Evolutionary conservation across 208 protist species (phyloP).

Genomic region (Leptomonas seymouri): DNA sequence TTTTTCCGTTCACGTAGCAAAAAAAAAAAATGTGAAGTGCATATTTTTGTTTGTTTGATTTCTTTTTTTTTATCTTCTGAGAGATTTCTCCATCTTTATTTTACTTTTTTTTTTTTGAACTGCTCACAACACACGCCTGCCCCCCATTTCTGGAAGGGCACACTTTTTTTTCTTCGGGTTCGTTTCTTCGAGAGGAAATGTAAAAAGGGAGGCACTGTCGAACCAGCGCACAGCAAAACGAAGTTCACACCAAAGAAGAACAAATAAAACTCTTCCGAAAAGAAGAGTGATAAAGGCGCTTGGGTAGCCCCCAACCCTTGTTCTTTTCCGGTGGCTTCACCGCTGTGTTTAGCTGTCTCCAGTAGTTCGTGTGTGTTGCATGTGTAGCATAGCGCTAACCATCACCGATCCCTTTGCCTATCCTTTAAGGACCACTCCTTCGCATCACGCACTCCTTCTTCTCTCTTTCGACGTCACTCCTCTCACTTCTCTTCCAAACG

Average conservation of each 20-base stretch:
- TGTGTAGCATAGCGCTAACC: too few species aligned
- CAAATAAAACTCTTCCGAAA: neutral
- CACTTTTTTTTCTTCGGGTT: conserved; percentile 6
- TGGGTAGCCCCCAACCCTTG: neutral
- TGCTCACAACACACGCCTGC: neutral
- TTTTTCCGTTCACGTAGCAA: neutral
- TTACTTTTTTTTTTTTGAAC: conserved; percentile 7
- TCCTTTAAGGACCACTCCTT: neutral
- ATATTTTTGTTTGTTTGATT: neutral
- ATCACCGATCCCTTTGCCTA: neutral
- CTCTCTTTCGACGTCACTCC: conserved; percentile 13
- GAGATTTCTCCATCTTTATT: too few species aligned
- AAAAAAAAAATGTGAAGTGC: conserved; percentile 10
- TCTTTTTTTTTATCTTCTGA: conserved; percentile 7
- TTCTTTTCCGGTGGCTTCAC: neutral
- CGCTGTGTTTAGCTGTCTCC: neutral
- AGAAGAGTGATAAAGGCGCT: neutral
- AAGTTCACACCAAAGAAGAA: too few species aligned
- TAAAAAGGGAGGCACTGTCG: neutral
- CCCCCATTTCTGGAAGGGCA: neutral
- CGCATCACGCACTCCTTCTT: neutral
- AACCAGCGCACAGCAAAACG: neutral
- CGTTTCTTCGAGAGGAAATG: neutral
- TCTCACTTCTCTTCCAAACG: conserved; percentile 6
- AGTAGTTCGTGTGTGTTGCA: too few species aligned